Conservation (phyloP, 768 basidiomycete genomes). For the Trametes coccinea region DNA sequence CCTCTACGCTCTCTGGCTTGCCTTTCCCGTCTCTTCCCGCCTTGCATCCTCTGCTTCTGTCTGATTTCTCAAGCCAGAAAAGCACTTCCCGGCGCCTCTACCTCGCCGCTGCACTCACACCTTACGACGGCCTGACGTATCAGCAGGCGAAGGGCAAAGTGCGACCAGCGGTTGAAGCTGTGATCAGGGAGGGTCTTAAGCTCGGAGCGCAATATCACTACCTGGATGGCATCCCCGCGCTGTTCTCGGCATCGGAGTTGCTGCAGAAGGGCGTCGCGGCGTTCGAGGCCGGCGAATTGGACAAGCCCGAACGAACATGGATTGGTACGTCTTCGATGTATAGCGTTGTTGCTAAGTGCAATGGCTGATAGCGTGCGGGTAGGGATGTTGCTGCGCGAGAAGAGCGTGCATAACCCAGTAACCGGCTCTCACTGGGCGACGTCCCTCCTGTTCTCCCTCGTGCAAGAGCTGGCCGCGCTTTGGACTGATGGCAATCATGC, state of each 20-base stretch:
- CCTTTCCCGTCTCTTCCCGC: conserved; percentile 36
- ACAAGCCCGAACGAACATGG: conserved; percentile 50
- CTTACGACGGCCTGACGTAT: conserved; percentile 62
- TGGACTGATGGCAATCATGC: conserved; percentile 45
- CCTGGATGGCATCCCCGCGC: conserved; percentile 69
- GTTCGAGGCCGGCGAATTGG: conserved; percentile 7
- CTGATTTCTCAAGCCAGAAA: conserved; percentile 38
- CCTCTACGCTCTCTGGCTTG: conserved; percentile 13
- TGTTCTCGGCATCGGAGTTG: conserved; percentile 57
- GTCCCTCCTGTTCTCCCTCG: conserved; percentile 72
- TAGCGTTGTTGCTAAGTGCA: not conserved
- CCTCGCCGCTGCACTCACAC: conserved; percentile 75
- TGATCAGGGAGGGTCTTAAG: conserved; percentile 83
- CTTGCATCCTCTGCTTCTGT: conserved; percentile 49
- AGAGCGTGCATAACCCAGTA: conserved; percentile 59
- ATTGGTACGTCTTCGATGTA: conserved; percentile 48
- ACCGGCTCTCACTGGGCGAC: conserved; percentile 70
- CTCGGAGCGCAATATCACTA: conserved; percentile 77
- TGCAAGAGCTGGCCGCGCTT: conserved; percentile 63
- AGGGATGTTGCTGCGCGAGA: conserved; percentile 73
- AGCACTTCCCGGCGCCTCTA: conserved; percentile 63
- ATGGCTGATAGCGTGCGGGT: not conserved
- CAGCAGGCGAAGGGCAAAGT: conserved; percentile 63
- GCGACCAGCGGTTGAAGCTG: conserved; percentile 60
- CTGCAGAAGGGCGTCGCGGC: conserved; percentile 34